Conservation (phyloP, 1,284 basidiomycete species). For the Pseudozyma flocculosa region DNA sequence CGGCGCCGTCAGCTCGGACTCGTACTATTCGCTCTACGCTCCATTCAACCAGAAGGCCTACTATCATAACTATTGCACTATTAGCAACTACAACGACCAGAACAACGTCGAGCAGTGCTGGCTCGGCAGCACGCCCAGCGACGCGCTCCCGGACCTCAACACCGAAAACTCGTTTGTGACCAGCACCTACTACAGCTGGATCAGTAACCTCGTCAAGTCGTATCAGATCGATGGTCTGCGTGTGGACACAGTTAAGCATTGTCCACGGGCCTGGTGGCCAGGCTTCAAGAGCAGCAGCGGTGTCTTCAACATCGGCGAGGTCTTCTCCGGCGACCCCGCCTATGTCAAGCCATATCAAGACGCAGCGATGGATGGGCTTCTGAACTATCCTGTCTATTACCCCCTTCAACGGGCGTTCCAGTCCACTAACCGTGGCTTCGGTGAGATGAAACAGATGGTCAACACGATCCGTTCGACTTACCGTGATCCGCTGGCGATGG, state of each 20-base stretch:
- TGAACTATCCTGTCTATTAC: conserved; percentile 71
- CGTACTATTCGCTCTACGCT: conserved; percentile 1
- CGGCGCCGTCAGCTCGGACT: conserved; percentile 5
- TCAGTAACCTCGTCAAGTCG: conserved; percentile 66
- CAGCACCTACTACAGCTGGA: conserved; percentile 66
- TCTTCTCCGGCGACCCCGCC: conserved; percentile 66
- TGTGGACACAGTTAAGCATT: conserved; percentile 72
- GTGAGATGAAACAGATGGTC: conserved; percentile 18
- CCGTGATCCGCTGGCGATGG: conserved; percentile 64
- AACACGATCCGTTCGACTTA: conserved; percentile 5
- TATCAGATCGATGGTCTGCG: conserved; percentile 72
- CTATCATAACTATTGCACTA: conserved; percentile 68
- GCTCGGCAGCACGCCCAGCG: conserved; percentile 68
- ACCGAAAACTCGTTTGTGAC: conserved; percentile 68
- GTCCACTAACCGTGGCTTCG: conserved; percentile 55
- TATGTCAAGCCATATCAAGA: conserved; percentile 58
- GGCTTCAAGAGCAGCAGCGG: conserved; percentile 70
- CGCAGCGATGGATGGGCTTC: conserved; percentile 60
- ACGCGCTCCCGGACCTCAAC: conserved; percentile 72
- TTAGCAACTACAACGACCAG: conserved; percentile 67
- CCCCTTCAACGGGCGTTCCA: conserved; percentile 70
- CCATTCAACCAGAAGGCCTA: conserved; percentile 58
- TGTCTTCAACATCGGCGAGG: conserved; percentile 81
- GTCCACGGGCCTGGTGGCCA: conserved; percentile 70
- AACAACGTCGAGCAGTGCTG: conserved; percentile 71